A percentile compares a stretch with the other conserved stretches of the same genome.
phyloP scores from a whole-genome alignment of 208 protist species.

The Histomonas meleagridis region DNA sequence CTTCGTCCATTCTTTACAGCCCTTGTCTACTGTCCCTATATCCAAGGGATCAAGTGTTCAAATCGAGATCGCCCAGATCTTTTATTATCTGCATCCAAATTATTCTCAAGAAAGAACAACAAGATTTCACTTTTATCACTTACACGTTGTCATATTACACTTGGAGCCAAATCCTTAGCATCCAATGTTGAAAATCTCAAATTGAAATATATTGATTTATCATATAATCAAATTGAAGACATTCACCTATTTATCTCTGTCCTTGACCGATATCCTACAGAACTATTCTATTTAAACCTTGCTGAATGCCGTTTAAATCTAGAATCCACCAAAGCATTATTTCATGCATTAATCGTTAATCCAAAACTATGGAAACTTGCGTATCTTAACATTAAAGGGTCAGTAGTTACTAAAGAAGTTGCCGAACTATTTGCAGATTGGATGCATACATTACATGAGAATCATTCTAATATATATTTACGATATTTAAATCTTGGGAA shows the following conservation, averaged over 20 bases:
- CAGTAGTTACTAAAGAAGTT: background rate
- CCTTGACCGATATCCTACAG: background rate
- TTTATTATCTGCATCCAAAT: too few species aligned
- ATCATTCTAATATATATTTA: background rate
- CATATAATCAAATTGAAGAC: background rate
- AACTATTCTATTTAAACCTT: background rate
- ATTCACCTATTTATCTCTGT: background rate
- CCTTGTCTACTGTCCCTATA: background rate
- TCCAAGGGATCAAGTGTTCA: background rate
- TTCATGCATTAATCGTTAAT: background rate
- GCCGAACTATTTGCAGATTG: background rate
- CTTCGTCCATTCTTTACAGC: background rate
- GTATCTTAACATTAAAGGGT: background rate
- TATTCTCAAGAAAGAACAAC: too few species aligned
- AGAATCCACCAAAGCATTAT: background rate
- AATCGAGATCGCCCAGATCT: too few species aligned
- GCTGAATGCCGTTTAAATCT: background rate
- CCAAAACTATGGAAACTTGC: background rate
- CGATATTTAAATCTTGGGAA: background rate
- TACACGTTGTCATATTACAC: too few species aligned
- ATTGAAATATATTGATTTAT: background rate
- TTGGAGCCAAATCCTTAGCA: too few species aligned
- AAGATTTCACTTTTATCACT: too few species aligned
- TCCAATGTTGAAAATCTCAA: too few species aligned
- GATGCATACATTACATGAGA: background rate